Conservation (phyloP, 2,329 filamentous ascomycete species). For the Nothophaeocryptopus gaeumannii region DNA sequence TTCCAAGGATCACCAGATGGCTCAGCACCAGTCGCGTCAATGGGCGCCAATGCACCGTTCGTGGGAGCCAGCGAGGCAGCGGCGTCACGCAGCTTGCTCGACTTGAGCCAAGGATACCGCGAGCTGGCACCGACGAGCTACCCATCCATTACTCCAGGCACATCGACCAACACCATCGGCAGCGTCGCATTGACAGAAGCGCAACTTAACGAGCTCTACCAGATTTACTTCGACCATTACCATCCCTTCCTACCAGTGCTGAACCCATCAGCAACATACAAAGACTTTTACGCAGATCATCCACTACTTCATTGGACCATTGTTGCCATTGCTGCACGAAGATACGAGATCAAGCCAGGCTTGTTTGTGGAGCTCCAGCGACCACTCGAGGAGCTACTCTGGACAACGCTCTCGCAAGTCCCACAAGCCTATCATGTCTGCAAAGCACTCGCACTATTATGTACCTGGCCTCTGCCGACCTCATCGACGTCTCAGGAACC, state of each 20-base stretch:
- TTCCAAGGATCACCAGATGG: constrained; percentile 25
- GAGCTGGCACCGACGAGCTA: constrained; percentile 42
- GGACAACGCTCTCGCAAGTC: constrained; percentile 73
- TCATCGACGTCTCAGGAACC: constrained; percentile 76
- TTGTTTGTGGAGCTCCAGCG: constrained; percentile 65
- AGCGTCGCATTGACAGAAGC: constrained; percentile 43
- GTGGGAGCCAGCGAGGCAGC: constrained; percentile 38
- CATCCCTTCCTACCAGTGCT: constrained; percentile 77
- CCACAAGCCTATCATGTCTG: constrained; percentile 77
- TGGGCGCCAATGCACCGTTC: constrained; percentile 28
- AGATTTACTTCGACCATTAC: constrained; percentile 72
- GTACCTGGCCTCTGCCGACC: constrained; percentile 80
- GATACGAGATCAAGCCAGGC: constrained; percentile 61
- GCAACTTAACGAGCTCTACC: constrained; percentile 58
- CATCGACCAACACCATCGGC: constrained; percentile 59
- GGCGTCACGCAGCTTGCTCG: constrained; percentile 37
- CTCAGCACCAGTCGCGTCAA: constrained; percentile 29
- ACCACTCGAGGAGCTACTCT: constrained; percentile 67
- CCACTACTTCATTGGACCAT: constrained; percentile 84
- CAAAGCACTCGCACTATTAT: constrained; percentile 75
- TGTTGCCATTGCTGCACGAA: constrained; percentile 69
- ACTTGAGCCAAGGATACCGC: constrained; percentile 38
- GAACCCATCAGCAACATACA: constrained; percentile 51
- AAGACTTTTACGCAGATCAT: constrained; percentile 70
- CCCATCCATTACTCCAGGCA: constrained; percentile 53